These are phyloP conservation scores for Lentithecium fluviatile DNA, from an alignment of 495 filamentous ascomycete species.

Conservation along the genomic window DNA sequence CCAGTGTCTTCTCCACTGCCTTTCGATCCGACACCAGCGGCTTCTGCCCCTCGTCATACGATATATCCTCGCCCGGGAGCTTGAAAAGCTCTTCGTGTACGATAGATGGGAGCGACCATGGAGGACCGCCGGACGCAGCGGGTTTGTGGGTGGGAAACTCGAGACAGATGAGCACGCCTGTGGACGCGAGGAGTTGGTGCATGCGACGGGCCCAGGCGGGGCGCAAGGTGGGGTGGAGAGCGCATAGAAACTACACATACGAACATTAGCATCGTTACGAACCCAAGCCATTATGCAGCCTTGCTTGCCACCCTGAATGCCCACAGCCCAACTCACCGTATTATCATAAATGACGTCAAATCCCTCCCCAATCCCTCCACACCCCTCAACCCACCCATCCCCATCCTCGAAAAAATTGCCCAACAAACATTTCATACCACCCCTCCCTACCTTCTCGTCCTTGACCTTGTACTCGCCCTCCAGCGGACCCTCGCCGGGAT, in stretches of 20 bases:
- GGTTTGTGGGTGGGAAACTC: conserved; percentile 77
- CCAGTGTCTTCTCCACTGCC: conserved; percentile 50
- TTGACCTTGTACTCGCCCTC: conserved; percentile 49
- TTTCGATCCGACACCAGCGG: conserved; percentile 49
- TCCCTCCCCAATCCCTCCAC: conserved; percentile 47
- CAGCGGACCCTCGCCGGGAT: conserved; percentile 35
- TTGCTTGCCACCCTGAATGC: too few relatives aligned
- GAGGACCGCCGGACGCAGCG: conserved; percentile 62
- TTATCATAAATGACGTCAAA: conserved; percentile 88
- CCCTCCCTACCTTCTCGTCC: conserved; percentile 50
- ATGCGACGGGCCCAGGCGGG: conserved; percentile 69
- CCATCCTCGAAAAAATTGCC: conserved; percentile 74
- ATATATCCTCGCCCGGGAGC: conserved; percentile 63
- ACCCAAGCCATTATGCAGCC: too few relatives aligned
- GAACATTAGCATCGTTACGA: background rate
- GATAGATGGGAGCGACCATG: conserved; percentile 60
- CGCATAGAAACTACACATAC: conserved; percentile 68
- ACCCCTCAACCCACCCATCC: conserved; percentile 55
- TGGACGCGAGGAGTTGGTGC: conserved; percentile 59
- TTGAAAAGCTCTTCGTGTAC: conserved; percentile 67
- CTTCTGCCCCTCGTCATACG: conserved; percentile 58
- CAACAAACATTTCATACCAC: conserved; percentile 57
- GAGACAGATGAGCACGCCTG: conserved; percentile 68
- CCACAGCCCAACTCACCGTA: conserved; percentile 68
- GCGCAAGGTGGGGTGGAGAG: conserved; percentile 63